phyloP scores from a whole-genome alignment of 1,139 yeast genomes.

The Taphrina wiesneri region DNA sequence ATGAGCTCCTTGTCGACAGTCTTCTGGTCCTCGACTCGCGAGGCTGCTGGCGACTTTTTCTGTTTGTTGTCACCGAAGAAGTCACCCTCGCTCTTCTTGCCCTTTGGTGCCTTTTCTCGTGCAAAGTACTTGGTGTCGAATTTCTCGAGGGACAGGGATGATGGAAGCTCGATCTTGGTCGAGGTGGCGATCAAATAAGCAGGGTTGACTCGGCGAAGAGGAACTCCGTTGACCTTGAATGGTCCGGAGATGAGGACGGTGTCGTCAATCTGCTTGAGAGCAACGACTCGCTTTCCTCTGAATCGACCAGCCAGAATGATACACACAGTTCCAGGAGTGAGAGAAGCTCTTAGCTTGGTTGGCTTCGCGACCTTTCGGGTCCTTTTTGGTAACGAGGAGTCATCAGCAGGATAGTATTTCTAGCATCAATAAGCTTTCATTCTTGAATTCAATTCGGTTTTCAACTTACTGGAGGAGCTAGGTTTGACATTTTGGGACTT shows the following conservation, averaged over 20 bases:
- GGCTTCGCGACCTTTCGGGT: conserved; percentile 78
- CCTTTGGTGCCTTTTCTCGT: conserved; percentile 75
- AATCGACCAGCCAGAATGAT: conserved; percentile 99
- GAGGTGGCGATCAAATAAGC: conserved; percentile 99
- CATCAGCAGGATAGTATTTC: conserved; percentile 95
- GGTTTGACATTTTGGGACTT: conserved; percentile 8
- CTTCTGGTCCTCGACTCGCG: conserved; percentile 98
- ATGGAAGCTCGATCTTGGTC: conserved; percentile 73
- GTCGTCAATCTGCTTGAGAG: conserved; percentile 97
- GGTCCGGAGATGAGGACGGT: conserved; percentile 98
- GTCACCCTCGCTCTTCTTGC: conserved; percentile 84
- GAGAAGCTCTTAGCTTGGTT: conserved; percentile 93
- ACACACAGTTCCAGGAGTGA: conserved; percentile 98
- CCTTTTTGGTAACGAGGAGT: conserved; percentile 80
- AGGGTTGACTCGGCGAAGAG: conserved; percentile 96
- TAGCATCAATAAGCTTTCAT: background rate
- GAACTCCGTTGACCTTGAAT: conserved; percentile 99
- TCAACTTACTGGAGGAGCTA: conserved; percentile 20
- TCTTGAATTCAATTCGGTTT: background rate
- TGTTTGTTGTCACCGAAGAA: conserved; percentile 79
- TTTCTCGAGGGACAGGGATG: conserved; percentile 82
- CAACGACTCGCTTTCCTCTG: conserved; percentile 99
- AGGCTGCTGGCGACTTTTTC: conserved; percentile 87
- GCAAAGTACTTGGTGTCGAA: conserved; percentile 96
- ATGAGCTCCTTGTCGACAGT: conserved; percentile 90